A percentile compares a stretch with the other conserved stretches of the same genome.
These are phyloP conservation scores for Pseudogymnoascus sp. DNA, from an alignment of 2,329 filamentous ascomycete species.

Conservation along the genomic window DNA sequence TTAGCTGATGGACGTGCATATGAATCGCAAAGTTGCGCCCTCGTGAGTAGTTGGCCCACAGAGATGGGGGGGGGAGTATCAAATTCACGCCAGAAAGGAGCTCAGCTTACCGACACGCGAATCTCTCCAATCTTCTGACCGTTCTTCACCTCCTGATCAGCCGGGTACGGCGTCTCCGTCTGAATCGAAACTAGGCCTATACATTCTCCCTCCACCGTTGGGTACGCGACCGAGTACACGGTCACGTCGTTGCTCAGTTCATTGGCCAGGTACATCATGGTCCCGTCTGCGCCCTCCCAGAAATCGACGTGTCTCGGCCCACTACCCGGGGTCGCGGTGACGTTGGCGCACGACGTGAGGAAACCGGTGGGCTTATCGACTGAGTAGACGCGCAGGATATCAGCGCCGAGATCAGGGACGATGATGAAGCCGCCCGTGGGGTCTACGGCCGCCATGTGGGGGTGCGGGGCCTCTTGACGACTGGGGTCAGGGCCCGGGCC, in stretches of 20 bases:
- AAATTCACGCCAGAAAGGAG: not conserved
- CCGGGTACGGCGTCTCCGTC: conserved; percentile 39
- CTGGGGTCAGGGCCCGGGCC: conserved; percentile 28
- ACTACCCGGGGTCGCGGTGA: conserved; percentile 31
- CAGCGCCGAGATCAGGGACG: conserved; percentile 44
- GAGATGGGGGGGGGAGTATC: not conserved
- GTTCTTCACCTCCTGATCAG: conserved; percentile 32
- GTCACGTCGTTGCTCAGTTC: conserved; percentile 37
- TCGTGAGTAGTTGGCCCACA: not conserved
- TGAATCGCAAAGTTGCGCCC: not conserved
- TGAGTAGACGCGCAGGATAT: conserved; percentile 39
- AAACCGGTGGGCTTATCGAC: conserved; percentile 33
- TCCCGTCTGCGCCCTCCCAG: conserved; percentile 28
- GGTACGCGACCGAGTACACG: conserved; percentile 31
- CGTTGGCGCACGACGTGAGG: conserved; percentile 31
- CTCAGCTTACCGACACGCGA: conserved; percentile 26
- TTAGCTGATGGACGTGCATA: not conserved
- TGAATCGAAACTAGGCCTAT: conserved; percentile 38
- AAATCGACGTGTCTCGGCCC: conserved; percentile 49
- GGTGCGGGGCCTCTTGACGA: conserved; percentile 39
- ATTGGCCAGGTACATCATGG: conserved; percentile 34
- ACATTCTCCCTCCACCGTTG: conserved; percentile 29
- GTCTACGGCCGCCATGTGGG: conserved; percentile 44
- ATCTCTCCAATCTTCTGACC: conserved; percentile 48
- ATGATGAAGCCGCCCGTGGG: conserved; percentile 42